Evolutionary conservation across 2,329 filamentous ascomycete species (phyloP).

Genomic region (Cytospora piceae): DNA sequence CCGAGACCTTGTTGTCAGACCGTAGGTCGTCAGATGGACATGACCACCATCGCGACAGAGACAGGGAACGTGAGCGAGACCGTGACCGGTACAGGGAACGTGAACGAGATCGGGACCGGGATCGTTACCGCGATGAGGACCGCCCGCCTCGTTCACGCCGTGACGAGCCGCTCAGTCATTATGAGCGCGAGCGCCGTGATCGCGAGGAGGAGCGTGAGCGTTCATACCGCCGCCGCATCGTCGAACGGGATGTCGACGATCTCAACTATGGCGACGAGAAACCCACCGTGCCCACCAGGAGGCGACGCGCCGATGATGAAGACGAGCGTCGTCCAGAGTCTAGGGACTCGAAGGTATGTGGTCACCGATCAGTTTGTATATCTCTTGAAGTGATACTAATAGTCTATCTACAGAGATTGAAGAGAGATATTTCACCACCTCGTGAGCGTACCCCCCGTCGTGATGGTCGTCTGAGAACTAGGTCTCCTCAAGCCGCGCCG

Average conservation of each 20-base stretch:
- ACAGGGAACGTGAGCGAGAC: slow-evolving; percentile 42
- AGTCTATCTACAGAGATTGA: slow-evolving; percentile 52
- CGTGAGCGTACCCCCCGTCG: slow-evolving; percentile 65
- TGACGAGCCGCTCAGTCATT: slow-evolving; percentile 66
- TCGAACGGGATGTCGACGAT: slow-evolving; percentile 79
- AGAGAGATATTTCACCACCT: slow-evolving; percentile 56
- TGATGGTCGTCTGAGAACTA: slow-evolving; percentile 60
- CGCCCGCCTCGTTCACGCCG: slow-evolving; percentile 59
- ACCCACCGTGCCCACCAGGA: slow-evolving; percentile 68
- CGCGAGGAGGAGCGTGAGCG: slow-evolving; percentile 90
- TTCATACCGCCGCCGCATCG: slow-evolving; percentile 75
- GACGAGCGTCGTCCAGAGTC: slow-evolving; percentile 65
- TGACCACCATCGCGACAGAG: slow-evolving; percentile 44
- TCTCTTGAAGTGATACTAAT: slow-evolving; percentile 36
- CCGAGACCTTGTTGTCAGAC: slow-evolving; percentile 63
- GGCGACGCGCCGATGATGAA: slow-evolving; percentile 77
- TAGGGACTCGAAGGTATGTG: slow-evolving; percentile 68
- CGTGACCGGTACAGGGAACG: slow-evolving; percentile 42
- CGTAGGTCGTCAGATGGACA: slow-evolving; percentile 54
- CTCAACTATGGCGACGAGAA: slow-evolving; percentile 85
- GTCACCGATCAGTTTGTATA: slow-evolving; percentile 20
- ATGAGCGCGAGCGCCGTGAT: slow-evolving; percentile 85
- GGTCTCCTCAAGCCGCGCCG: slow-evolving; percentile 47
- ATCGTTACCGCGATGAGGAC: slow-evolving; percentile 51
- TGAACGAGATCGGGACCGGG: slow-evolving; percentile 45